phyloP scores from a whole-genome alignment of 352 stramenopile genomes.

The Pythium phragmiticola region DNA sequence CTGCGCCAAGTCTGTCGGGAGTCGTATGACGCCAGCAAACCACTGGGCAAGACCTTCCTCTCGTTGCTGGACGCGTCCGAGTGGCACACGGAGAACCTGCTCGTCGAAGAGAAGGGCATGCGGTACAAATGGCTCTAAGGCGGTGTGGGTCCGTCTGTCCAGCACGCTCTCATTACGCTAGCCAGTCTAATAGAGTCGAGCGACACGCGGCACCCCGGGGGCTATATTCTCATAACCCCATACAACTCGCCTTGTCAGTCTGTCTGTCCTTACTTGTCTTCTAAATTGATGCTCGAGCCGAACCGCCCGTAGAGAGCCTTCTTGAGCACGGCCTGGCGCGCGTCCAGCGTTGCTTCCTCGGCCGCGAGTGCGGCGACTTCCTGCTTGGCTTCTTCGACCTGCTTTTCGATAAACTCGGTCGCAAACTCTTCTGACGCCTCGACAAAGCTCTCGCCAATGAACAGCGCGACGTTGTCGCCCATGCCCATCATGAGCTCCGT shows the following conservation, averaged over 20 bases:
- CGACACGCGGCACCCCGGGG: neutral
- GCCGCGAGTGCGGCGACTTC: constrained; percentile 79
- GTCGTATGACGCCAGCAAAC: constrained; percentile 34
- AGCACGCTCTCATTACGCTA: neutral
- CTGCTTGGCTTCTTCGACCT: constrained; percentile 81
- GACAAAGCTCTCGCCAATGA: constrained; percentile 96
- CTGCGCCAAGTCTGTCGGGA: constrained; percentile 29
- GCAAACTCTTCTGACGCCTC: constrained; percentile 92
- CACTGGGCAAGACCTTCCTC: constrained; percentile 37
- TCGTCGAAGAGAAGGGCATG: constrained; percentile 57
- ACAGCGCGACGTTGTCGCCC: constrained; percentile 83
- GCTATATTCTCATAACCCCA: neutral
- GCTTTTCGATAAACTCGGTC: constrained; percentile 92
- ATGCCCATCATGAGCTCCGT: constrained; percentile 98
- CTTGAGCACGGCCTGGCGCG: constrained; percentile 92
- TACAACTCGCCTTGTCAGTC: neutral
- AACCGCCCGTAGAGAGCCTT: constrained; percentile 95
- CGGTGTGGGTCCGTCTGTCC: constrained; percentile 2
- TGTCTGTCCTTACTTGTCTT: constrained; percentile 75
- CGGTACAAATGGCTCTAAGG: constrained; percentile 54
- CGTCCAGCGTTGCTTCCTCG: constrained; percentile 88
- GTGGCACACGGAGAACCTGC: constrained; percentile 63
- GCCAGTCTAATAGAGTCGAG: neutral
- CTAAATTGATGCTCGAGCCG: constrained; percentile 96
- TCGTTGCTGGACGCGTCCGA: constrained; percentile 36